Evolutionary conservation across 1,139 yeast genomes (phyloP).

Genomic region (Ogataea hybrid): DNA sequence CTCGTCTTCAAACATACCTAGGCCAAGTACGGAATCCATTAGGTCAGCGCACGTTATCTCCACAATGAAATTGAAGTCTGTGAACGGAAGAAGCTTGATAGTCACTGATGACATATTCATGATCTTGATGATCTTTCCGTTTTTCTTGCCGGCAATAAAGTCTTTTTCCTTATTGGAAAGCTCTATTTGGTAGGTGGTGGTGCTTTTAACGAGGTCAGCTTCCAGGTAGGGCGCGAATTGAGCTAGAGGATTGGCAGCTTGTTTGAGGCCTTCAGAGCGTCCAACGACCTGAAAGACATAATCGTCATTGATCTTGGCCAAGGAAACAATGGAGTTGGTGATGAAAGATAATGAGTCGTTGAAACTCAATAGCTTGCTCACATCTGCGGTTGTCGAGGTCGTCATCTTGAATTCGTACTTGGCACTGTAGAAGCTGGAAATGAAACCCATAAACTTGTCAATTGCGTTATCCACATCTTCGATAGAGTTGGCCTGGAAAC

Average conservation of each 20-base stretch:
- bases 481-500: conserved; percentile 54
- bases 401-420: conserved; percentile 34
- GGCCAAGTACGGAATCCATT: conserved; percentile 49
- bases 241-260: conserved; percentile 26
- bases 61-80: conserved; percentile 66
- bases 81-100: conserved; percentile 61
- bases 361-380: conserved; percentile 30
- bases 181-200: conserved; percentile 51
- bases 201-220: conserved; percentile 13
- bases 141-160: conserved; percentile 91
- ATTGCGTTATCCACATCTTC: conserved; percentile 58
- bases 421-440: conserved; percentile 38
- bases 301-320: conserved; percentile 22
- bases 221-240: conserved; percentile 25
- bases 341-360: conserved; percentile 29
- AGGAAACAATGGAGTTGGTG: conserved; percentile 27
- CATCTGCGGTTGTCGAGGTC: conserved; percentile 16
- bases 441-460: conserved; percentile 32
- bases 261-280: conserved; percentile 28
- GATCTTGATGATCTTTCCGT: conserved; percentile 84
- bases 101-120: conserved; percentile 63
- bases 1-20: conserved; percentile 72
- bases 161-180: conserved; percentile 72
- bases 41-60: conserved; percentile 52
- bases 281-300: conserved; percentile 30